phyloP scores from a whole-genome alignment of 2,329 filamentous ascomycete species.

The Ascochyta viciae-villosae region DNA sequence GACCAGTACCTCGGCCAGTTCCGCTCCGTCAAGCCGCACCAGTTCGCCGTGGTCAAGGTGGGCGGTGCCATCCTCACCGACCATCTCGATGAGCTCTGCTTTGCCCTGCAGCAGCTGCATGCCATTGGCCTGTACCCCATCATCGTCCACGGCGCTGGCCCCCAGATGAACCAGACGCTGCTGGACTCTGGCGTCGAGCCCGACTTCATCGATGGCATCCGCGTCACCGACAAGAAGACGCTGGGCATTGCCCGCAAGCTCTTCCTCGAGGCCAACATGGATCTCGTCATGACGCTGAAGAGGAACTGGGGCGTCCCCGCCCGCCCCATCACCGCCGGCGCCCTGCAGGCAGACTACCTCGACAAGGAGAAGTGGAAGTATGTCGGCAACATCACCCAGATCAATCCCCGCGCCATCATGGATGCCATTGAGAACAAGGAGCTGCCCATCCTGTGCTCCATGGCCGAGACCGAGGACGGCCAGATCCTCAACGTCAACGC shows the following conservation, averaged over 20 bases:
- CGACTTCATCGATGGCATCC: slow-evolving; percentile 94
- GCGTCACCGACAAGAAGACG: slow-evolving; percentile 95
- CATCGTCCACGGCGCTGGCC: slow-evolving; percentile 93
- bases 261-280: slow-evolving; percentile 94
- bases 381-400: slow-evolving; percentile 92
- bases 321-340: slow-evolving; percentile 85
- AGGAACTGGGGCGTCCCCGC: slow-evolving; percentile 82
- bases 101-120: slow-evolving; percentile 88
- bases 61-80: slow-evolving; percentile 95
- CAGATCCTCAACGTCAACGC: slow-evolving; percentile 97
- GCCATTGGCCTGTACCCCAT: slow-evolving; percentile 94
- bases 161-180: slow-evolving; percentile 90
- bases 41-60: slow-evolving; percentile 98
- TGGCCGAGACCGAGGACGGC: slow-evolving; percentile 91
- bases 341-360: slow-evolving; percentile 91
- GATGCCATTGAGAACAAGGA: slow-evolving; percentile 86
- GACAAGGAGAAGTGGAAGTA: slow-evolving; percentile 96
- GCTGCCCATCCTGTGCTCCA: slow-evolving; percentile 91
- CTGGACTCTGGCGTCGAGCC: slow-evolving; percentile 92
- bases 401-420: slow-evolving; percentile 90
- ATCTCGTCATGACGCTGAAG: slow-evolving; percentile 88
- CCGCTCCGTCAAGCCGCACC: slow-evolving; percentile 93
- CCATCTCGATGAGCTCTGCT: slow-evolving; percentile 88
- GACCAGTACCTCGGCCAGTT: slow-evolving; percentile 98
- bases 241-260: slow-evolving; percentile 88